Evolutionary conservation across 352 stramenopile species (phyloP), one percentile per base, ranked within the genome.

Genomic region (Phytophthora pistaciae): DNA sequence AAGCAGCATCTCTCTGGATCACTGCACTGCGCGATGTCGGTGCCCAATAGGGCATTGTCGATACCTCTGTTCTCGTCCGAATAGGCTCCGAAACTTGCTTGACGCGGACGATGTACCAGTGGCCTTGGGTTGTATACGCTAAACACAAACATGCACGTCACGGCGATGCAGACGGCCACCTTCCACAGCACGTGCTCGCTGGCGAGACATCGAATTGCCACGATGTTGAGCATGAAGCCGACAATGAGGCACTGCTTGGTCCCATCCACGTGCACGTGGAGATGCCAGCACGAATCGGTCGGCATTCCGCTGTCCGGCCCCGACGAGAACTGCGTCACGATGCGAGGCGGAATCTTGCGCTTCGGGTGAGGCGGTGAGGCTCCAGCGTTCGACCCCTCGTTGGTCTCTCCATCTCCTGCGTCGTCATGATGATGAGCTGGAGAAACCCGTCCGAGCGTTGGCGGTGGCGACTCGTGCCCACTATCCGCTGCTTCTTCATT

Each of bases 161-260:
- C 82, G 2, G 70, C 61, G 40, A 91, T 65, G 57, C 85, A 92
- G 10, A 94, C 77, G 7, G 86, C 72, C 8, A 90, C 53, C 59
- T 91, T 90, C 56, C 72, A 89, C 23, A 92, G 29, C n/a, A 91
- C 83, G 46, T 91, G 78, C 72, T 94, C 84, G n/a, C 77, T 77
- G 11, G 79, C 85, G 0, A 92, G 56, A 10, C 79, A 91, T 64
- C 87, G 83, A 40, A 94, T 77, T 4, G 87, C 84, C 53, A 91
- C 75, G 13, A 92, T 92, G 61, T 94, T 94, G 20, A 94, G 67
- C 72, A 94, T 84, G 44, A 94, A 91, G 25, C 87, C 83, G 3
- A 91, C 72, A 62, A 94, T 94, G 29, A 92, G 66, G 53, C 85
- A 94, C 60, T 89, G 83, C 61, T 94, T 91, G 27, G 75, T 84